phyloP scores from a whole-genome alignment of 331 rosid genomes.

The Pyrus hybrid region DNA sequence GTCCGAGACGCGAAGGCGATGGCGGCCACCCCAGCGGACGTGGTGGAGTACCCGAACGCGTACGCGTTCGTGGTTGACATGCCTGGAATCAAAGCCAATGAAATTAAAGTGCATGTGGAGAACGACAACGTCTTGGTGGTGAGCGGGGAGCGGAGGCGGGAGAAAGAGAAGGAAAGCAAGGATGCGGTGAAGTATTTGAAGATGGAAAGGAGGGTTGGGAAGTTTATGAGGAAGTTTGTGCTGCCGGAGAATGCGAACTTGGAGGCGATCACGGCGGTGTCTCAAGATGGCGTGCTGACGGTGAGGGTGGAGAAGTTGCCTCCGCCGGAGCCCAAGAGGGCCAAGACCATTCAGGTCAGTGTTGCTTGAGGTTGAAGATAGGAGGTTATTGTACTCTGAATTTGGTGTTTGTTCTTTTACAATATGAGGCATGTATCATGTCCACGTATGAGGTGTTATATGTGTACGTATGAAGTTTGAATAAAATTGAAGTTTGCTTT shows the following conservation, averaged over 20 bases:
- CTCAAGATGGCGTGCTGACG: slow-evolving; percentile 33
- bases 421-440: too few relatives aligned
- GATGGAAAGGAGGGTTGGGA: slow-evolving; percentile 39
- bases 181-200: slow-evolving; percentile 20
- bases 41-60: slow-evolving; percentile 16
- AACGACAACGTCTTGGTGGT: slow-evolving; percentile 25
- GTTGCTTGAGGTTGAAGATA: background rate
- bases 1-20: slow-evolving; percentile 24
- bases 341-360: slow-evolving; percentile 32
- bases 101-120: slow-evolving; percentile 32
- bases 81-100: slow-evolving; percentile 26
- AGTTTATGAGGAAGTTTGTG: slow-evolving; percentile 32
- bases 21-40: slow-evolving; percentile 25
- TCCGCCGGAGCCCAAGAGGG: slow-evolving; percentile 35
- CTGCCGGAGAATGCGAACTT: slow-evolving; percentile 27
- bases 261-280: slow-evolving; percentile 16
- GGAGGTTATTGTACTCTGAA: background rate
- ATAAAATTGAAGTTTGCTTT: too few relatives aligned
- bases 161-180: slow-evolving; percentile 16
- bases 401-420: background rate
- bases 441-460: too few relatives aligned
- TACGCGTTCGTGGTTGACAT: slow-evolving; percentile 15
- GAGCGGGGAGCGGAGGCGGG: slow-evolving; percentile 32
- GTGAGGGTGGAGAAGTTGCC: slow-evolving; percentile 25
- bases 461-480: too few relatives aligned